Percentiles rank a stretch among this genome's conserved stretches.
These are phyloP conservation scores for Podaxis mareebaensis DNA, from an alignment of 768 basidiomycete species.

Conservation along the genomic window DNA sequence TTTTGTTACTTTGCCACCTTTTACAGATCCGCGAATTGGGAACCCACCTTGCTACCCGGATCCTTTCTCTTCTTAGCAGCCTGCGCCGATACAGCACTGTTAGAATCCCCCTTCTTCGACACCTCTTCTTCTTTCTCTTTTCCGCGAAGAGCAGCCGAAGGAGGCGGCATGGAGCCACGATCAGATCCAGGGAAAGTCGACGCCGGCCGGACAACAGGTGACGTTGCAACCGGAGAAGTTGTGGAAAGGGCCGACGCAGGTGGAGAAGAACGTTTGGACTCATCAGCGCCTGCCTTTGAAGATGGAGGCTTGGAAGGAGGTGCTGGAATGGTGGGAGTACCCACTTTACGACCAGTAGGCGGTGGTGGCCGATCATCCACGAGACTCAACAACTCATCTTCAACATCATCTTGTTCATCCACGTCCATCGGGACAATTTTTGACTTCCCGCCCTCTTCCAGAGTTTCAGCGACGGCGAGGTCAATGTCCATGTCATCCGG, in stretches of 20 bases:
- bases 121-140: conserved; percentile 30
- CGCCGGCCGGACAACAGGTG: conserved; percentile 19
- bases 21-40: background rate
- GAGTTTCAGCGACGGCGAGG: conserved; percentile 45
- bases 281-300: conserved; percentile 8
- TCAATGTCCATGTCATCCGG: conserved; percentile 44
- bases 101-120: conserved; percentile 24
- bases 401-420: conserved; percentile 46
- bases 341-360: conserved; percentile 12
- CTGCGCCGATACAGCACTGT: conserved; percentile 19
- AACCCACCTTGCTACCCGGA: conserved; percentile 36
- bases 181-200: conserved; percentile 36
- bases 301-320: conserved; percentile 3
- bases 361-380: conserved; percentile 51
- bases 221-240: conserved; percentile 15
- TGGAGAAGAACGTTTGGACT: background rate
- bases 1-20: conserved; percentile 10
- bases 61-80: conserved; percentile 45
- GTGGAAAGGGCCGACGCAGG: conserved; percentile 16
- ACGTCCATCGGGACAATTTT: conserved; percentile 20
- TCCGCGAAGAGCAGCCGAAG: conserved; percentile 29
- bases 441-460: conserved; percentile 27
- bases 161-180: conserved; percentile 63
- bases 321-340: conserved; percentile 12
- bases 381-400: conserved; percentile 70